Evolutionary conservation across 2,329 filamentous ascomycete genomes (phyloP).

Genomic region (Monilinia fructicola): DNA sequence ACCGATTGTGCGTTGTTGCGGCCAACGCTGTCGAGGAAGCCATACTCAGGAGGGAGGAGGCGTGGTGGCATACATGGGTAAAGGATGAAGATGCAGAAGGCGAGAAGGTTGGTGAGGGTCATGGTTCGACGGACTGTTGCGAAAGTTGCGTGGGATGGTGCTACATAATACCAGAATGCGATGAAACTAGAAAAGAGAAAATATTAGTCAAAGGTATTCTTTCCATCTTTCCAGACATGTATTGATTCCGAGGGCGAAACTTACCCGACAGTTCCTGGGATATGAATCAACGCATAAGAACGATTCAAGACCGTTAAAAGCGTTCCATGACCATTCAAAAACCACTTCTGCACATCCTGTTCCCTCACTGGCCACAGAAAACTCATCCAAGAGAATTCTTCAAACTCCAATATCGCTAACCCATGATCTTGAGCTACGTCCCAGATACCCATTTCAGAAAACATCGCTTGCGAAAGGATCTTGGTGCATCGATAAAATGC

Average conservation of each 20-base stretch:
- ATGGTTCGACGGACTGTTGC: constrained; percentile 49
- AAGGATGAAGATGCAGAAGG: constrained; percentile 52
- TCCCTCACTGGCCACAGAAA: constrained; percentile 55
- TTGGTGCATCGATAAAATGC: constrained; percentile 38
- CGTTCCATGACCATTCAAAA: constrained; percentile 53
- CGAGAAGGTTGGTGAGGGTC: constrained; percentile 54
- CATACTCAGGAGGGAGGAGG: constrained; percentile 50
- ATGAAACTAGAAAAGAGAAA: constrained; percentile 53
- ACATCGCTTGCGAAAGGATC: constrained; percentile 38
- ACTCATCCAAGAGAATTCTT: constrained; percentile 50
- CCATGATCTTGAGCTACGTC: constrained; percentile 56
- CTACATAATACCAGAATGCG: constrained; percentile 62
- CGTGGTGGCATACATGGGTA: constrained; percentile 55
- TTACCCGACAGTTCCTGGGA: constrained; percentile 59
- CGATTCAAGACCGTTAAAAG: constrained; percentile 57
- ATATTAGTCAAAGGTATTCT: constrained; percentile 3
- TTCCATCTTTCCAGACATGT: background rate
- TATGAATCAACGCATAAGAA: constrained; percentile 59
- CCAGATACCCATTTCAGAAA: constrained; percentile 49
- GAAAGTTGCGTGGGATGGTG: constrained; percentile 50
- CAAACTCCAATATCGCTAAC: constrained; percentile 54
- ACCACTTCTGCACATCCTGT: constrained; percentile 55
- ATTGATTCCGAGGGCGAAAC: constrained; percentile 21
- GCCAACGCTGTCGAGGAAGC: constrained; percentile 52
- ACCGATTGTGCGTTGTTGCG: constrained; percentile 51